phyloP scores from a whole-genome alignment of 2,329 filamentous ascomycete genomes.

The Hypoxylon sp. region DNA sequence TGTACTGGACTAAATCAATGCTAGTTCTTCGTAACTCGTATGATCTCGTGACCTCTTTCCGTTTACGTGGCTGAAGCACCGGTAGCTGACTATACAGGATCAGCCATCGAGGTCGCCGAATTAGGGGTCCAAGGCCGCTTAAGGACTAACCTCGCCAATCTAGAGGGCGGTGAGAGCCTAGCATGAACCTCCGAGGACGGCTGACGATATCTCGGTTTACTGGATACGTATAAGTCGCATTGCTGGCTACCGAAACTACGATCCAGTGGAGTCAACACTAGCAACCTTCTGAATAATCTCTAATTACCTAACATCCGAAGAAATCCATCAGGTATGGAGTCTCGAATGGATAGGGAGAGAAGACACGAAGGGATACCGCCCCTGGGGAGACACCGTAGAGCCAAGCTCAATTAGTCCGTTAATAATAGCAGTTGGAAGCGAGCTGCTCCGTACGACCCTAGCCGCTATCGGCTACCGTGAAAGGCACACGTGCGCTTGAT shows the following conservation, averaged over 20 bases:
- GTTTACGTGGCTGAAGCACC: constrained; percentile 37
- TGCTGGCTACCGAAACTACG: constrained; percentile 13
- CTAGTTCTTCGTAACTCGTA: constrained; percentile 17
- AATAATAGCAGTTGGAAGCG: constrained; percentile 25
- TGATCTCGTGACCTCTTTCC: constrained; percentile 30
- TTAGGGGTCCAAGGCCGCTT: constrained; percentile 17
- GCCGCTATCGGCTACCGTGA: constrained; percentile 35
- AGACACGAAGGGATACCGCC: constrained; percentile 17
- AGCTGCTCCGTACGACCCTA: constrained; percentile 16
- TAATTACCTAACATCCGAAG: constrained; percentile 20
- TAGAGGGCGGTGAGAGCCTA: constrained; percentile 33
- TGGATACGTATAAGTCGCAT: constrained; percentile 22
- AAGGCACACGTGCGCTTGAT: constrained; percentile 18
- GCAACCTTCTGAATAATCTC: constrained; percentile 21
- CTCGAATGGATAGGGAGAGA: constrained; percentile 1
- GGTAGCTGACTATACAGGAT: constrained; percentile 26
- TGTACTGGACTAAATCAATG: constrained; percentile 17
- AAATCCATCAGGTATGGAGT: constrained; percentile 19
- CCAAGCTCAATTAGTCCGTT: constrained; percentile 25
- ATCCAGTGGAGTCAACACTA: constrained; percentile 16
- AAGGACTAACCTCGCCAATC: constrained; percentile 23
- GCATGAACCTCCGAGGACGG: constrained; percentile 32
- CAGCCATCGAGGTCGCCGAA: constrained; percentile 22
- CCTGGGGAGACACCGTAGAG: constrained; percentile 11
- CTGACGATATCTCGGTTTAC: constrained; percentile 29